phyloP scores from a whole-genome alignment of 495 filamentous ascomycete genomes.

The Baudoinia panamericana region DNA sequence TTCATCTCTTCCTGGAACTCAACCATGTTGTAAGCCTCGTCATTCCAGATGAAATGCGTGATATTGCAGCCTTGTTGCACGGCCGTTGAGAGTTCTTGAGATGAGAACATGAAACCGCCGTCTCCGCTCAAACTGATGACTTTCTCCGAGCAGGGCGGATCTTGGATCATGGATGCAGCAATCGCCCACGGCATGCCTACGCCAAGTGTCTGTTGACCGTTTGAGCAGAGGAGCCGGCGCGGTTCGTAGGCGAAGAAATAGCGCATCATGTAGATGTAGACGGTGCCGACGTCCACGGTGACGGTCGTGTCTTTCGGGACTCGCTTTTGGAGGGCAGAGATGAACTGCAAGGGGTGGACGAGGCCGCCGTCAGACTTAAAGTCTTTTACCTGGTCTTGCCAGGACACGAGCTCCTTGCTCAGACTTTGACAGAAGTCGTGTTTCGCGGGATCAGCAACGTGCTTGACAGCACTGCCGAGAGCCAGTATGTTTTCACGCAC shows the following conservation, averaged over 20 bases:
- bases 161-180: slow-evolving; percentile 27
- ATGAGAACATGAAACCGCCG: slow-evolving; percentile 33
- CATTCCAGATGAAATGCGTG: slow-evolving; percentile 34
- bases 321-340: slow-evolving; percentile 24
- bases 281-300: slow-evolving; percentile 28
- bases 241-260: slow-evolving; percentile 31
- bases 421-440: slow-evolving; percentile 17
- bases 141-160: slow-evolving; percentile 25
- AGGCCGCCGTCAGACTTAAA: slow-evolving; percentile 13
- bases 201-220: slow-evolving; percentile 33
- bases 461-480: slow-evolving; percentile 17
- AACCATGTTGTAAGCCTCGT: slow-evolving; percentile 33
- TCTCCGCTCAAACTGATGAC: slow-evolving; percentile 26
- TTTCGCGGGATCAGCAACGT: slow-evolving; percentile 21
- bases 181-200: slow-evolving; percentile 33
- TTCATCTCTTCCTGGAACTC: slow-evolving; percentile 34
- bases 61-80: slow-evolving; percentile 32
- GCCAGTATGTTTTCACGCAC: slow-evolving; percentile 23
- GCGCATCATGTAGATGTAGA: slow-evolving; percentile 33
- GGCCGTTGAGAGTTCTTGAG: slow-evolving; percentile 24
- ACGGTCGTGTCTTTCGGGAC: slow-evolving; percentile 25
- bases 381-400: slow-evolving; percentile 17
- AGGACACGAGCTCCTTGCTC: slow-evolving; percentile 18
- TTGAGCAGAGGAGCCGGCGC: slow-evolving; percentile 28
- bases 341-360: slow-evolving; percentile 30